Conservation (phyloP, 2,329 filamentous ascomycete genomes). For the Ophiostoma ulmi region DNA sequence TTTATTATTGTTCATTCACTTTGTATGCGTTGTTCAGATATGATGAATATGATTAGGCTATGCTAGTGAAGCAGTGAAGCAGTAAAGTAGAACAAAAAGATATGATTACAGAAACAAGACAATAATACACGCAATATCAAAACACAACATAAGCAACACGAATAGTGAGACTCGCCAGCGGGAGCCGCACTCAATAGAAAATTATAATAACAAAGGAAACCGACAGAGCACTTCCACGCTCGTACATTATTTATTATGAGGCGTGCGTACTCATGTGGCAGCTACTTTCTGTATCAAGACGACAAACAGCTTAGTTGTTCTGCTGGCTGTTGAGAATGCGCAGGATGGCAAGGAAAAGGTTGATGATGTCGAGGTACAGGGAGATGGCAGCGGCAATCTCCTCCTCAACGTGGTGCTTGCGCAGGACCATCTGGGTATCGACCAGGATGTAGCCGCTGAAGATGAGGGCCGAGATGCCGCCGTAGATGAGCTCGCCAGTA, state of each 20-base stretch:
- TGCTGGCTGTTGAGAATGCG: conserved; percentile 93
- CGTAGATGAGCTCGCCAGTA: conserved; percentile 80
- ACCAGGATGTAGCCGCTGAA: conserved; percentile 95
- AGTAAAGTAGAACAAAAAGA: background rate
- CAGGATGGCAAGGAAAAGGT: conserved; percentile 92
- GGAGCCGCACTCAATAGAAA: background rate
- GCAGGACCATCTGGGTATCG: conserved; percentile 91
- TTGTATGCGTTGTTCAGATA: background rate
- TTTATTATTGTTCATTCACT: background rate
- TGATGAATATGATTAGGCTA: background rate
- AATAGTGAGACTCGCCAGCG: background rate
- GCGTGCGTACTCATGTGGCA: background rate
- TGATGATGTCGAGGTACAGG: conserved; percentile 93
- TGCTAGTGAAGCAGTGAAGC: background rate
- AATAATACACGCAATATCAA: background rate
- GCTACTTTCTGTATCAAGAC: background rate
- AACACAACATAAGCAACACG: background rate
- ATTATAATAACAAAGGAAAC: background rate
- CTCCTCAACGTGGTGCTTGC: conserved; percentile 95
- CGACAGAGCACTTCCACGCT: background rate
- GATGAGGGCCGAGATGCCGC: conserved; percentile 72
- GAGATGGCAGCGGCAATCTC: conserved; percentile 94
- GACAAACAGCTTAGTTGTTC: conserved; percentile 62
- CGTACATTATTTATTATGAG: background rate
- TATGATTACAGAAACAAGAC: background rate